Evolutionary conservation across 768 basidiomycete genomes (phyloP).

Genomic region (Clitopilus hobsonii): DNA sequence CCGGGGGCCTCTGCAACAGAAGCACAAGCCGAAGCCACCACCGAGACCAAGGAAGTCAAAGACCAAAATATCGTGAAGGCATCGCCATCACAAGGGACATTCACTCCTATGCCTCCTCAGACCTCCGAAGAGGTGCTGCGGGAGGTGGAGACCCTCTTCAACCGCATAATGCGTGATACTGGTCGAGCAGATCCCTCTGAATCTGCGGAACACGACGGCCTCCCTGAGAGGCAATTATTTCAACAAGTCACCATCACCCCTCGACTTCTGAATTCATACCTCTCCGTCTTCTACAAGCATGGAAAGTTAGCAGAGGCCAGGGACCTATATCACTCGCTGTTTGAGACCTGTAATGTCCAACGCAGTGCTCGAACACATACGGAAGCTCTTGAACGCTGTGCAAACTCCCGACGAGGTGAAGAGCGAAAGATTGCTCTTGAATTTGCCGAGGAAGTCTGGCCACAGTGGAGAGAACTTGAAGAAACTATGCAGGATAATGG

Average conservation of each 20-base stretch:
- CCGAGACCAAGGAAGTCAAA: constrained; percentile 1
- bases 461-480: constrained; percentile 53
- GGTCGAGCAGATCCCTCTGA: constrained; percentile 7
- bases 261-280: constrained; percentile 72
- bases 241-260: constrained; percentile 51
- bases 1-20: not conserved
- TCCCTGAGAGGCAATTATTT: constrained; percentile 39
- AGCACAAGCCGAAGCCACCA: not conserved
- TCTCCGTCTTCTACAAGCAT: constrained; percentile 68
- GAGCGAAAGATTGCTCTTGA: constrained; percentile 44
- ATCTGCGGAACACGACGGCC: constrained; percentile 5
- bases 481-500: constrained; percentile 23
- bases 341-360: constrained; percentile 32
- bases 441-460: constrained; percentile 66
- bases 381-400: constrained; percentile 67
- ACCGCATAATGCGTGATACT: constrained; percentile 48
- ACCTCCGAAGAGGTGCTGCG: constrained; percentile 64
- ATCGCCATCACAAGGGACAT: constrained; percentile 9
- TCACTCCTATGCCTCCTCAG: constrained; percentile 66
- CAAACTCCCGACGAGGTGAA: constrained; percentile 29
- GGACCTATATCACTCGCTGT: constrained; percentile 49
- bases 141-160: constrained; percentile 66
- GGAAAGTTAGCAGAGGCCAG: constrained; percentile 41
- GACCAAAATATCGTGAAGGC: constrained; percentile 5
- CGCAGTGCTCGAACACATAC: constrained; percentile 55